Percentiles rank a stretch among this genome's conserved stretches.
These are phyloP conservation scores for Alternaria arborescens DNA, from an alignment of 2,329 filamentous ascomycete species.

Conservation along the genomic window DNA sequence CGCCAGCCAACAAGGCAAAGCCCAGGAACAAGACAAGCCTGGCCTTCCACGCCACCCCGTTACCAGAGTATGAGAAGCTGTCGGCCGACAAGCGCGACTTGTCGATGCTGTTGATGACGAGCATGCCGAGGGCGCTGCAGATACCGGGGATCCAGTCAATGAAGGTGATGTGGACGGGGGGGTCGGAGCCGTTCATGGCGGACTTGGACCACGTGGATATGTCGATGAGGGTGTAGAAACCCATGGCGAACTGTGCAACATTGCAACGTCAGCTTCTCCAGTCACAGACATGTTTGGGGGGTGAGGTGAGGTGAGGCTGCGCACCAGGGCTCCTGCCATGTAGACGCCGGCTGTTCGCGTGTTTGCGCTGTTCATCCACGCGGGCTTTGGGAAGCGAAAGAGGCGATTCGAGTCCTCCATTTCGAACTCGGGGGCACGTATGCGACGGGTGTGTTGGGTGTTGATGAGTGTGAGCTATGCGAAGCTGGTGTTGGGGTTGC, in stretches of 20 bases:
- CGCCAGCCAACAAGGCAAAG: slow-evolving; percentile 73
- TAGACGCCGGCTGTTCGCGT: slow-evolving; percentile 73
- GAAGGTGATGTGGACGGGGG: slow-evolving; percentile 69
- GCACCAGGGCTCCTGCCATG: slow-evolving; percentile 70
- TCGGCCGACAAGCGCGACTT: slow-evolving; percentile 71
- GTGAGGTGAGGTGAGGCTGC: slow-evolving; percentile 25
- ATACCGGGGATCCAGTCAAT: slow-evolving; percentile 77
- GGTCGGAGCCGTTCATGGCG: slow-evolving; percentile 65
- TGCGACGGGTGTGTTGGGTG: slow-evolving; percentile 6
- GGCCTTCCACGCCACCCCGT: slow-evolving; percentile 75
- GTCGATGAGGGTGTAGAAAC: slow-evolving; percentile 75
- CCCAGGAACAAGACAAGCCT: slow-evolving; percentile 73
- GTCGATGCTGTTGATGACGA: slow-evolving; percentile 77
- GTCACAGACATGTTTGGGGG: background rate
- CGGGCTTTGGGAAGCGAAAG: slow-evolving; percentile 72
- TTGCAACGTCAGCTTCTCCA: too few species aligned
- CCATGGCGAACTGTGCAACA: slow-evolving; percentile 67
- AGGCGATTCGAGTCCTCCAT: slow-evolving; percentile 63
- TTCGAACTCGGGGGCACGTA: slow-evolving; percentile 8
- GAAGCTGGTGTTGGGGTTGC: slow-evolving; percentile 23
- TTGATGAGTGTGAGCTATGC: slow-evolving; percentile 19
- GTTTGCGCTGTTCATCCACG: slow-evolving; percentile 72
- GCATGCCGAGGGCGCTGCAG: slow-evolving; percentile 74
- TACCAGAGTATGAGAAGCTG: slow-evolving; percentile 70
- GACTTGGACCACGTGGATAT: slow-evolving; percentile 71